Evolutionary conservation across 1,284 basidiomycete genomes (phyloP).

Genomic region (Amylostereum areolatum): DNA sequence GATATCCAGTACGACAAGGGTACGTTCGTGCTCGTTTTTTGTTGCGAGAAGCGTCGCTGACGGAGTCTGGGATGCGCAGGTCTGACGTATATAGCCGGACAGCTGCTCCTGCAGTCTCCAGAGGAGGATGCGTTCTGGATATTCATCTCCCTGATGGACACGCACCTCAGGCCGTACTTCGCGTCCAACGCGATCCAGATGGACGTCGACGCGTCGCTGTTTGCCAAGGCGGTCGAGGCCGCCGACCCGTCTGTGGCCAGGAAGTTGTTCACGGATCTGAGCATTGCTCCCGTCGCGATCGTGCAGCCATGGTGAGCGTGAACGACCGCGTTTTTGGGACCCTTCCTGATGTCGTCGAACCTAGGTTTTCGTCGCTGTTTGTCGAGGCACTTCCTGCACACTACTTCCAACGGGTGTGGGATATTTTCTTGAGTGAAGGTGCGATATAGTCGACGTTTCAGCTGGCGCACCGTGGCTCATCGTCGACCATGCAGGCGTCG

Average conservation of each 20-base stretch:
- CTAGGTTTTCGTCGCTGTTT: slow-evolving; percentile 70
- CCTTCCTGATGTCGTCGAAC: background rate
- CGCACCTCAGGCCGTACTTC: slow-evolving; percentile 78
- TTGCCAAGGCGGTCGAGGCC: slow-evolving; percentile 66
- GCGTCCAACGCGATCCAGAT: slow-evolving; percentile 65
- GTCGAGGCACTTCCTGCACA: slow-evolving; percentile 73
- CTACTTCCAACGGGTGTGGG: slow-evolving; percentile 78
- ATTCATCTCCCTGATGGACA: slow-evolving; percentile 79
- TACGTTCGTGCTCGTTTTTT: slow-evolving; percentile 17
- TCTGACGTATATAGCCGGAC: slow-evolving; percentile 71
- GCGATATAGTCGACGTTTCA: background rate
- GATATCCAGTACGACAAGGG: slow-evolving; percentile 67
- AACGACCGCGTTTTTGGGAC: slow-evolving; percentile 1
- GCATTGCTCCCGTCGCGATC: slow-evolving; percentile 47
- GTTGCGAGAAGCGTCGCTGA: background rate
- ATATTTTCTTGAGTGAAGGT: slow-evolving; percentile 87
- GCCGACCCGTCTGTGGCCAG: slow-evolving; percentile 62
- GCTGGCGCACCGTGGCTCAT: background rate
- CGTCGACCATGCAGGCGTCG: slow-evolving; percentile 54
- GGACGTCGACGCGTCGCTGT: slow-evolving; percentile 77
- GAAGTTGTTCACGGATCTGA: slow-evolving; percentile 62
- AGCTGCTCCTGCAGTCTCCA: slow-evolving; percentile 75
- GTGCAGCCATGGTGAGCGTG: slow-evolving; percentile 58
- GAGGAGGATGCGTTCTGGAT: slow-evolving; percentile 96
- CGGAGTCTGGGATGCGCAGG: slow-evolving; percentile 40